A percentile compares a stretch with the other conserved stretches of the same genome.
These are phyloP conservation scores for Fusarium lateritium DNA, from an alignment of 2,329 filamentous ascomycete genomes.

Conservation along the genomic window DNA sequence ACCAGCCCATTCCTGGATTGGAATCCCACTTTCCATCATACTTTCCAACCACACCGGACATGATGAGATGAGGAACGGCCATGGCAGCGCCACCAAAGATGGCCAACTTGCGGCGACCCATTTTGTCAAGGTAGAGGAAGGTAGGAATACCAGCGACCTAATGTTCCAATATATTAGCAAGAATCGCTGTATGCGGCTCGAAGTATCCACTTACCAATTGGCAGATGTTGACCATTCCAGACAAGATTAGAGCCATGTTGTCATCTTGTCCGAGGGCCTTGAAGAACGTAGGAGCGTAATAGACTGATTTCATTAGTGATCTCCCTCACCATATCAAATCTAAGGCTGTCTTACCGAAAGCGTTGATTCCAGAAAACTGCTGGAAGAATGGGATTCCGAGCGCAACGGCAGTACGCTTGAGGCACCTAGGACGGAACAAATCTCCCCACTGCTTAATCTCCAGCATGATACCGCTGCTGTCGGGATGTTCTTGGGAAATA, in stretches of 20 bases:
- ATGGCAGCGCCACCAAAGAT: conserved; percentile 42
- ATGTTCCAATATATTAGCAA: no score
- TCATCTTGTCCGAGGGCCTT: conserved; percentile 47
- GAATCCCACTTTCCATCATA: conserved; percentile 34
- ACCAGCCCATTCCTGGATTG: conserved; percentile 35
- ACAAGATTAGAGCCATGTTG: conserved; percentile 52
- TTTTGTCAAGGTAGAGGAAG: conserved; percentile 51
- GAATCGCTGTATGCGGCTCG: no score
- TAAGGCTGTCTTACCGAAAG: neutral
- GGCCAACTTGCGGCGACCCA: conserved; percentile 49
- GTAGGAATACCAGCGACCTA: conserved; percentile 45
- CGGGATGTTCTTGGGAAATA: conserved; percentile 14
- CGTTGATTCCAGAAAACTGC: conserved; percentile 43
- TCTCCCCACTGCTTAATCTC: conserved; percentile 23
- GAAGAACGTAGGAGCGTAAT: conserved; percentile 50
- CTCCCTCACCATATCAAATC: neutral
- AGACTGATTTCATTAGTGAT: conserved; percentile 43
- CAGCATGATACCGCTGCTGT: conserved; percentile 1
- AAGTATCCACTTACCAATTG: conserved; percentile 46
- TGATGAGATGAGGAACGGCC: conserved; percentile 36
- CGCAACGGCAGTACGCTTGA: conserved; percentile 23
- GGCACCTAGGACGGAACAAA: conserved; percentile 11
- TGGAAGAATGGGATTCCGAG: conserved; percentile 46
- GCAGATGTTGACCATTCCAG: conserved; percentile 54
- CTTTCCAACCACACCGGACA: conserved; percentile 35